These are phyloP conservation scores for Apiospora saccharicola DNA, from an alignment of 2,329 filamentous ascomycete genomes.

Conservation along the genomic window DNA sequence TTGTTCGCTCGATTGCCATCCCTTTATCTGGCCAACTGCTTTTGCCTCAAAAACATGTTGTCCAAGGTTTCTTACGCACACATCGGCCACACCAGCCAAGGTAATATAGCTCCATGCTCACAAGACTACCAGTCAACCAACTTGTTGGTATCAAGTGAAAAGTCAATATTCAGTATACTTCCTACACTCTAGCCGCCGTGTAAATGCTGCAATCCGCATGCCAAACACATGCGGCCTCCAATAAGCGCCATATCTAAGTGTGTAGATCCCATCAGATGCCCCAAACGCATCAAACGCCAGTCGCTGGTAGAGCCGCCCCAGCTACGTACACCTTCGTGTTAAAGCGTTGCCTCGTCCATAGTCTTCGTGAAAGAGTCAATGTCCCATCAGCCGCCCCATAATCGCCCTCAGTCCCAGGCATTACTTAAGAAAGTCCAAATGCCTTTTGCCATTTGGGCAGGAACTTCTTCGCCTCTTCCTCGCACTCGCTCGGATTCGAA, in stretches of 20 bases:
- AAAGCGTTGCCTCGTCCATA: background rate
- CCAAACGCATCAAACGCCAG: constrained; percentile 16
- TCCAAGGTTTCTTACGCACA: background rate
- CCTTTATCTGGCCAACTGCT: background rate
- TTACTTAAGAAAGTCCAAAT: constrained; percentile 17
- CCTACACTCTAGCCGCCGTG: constrained; percentile 19
- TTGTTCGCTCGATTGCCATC: background rate
- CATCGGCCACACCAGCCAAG: background rate
- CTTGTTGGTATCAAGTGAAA: background rate
- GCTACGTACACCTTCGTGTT: background rate
- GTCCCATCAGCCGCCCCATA: background rate
- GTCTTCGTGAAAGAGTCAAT: constrained; percentile 14
- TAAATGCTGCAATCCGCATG: constrained; percentile 24
- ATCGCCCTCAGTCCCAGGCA: background rate
- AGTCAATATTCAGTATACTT: constrained; percentile 11
- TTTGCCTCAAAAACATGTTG: background rate
- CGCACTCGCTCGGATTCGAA: constrained; percentile 61
- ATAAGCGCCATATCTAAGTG: constrained; percentile 17
- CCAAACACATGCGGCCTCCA: constrained; percentile 10
- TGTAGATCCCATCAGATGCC: constrained; percentile 17
- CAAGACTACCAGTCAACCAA: background rate
- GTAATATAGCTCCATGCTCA: background rate
- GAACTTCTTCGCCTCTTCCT: constrained; percentile 69
- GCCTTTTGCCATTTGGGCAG: constrained; percentile 52
- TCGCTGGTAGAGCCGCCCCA: background rate